phyloP scores from a whole-genome alignment of 331 rosid species.

The Erythrophleum ivorense region DNA sequence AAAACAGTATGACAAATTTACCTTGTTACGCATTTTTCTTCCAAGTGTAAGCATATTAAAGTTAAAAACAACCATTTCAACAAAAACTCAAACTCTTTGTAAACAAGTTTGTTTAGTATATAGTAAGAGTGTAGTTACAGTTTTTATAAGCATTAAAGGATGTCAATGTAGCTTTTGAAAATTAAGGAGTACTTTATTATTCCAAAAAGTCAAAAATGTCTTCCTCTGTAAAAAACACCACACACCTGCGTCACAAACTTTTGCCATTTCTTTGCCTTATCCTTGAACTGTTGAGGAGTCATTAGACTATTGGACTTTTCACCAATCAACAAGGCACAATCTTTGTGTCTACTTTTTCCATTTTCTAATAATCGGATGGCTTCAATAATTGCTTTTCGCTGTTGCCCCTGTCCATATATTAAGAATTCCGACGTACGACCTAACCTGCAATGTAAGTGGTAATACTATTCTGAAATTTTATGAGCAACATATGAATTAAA shows the following conservation, averaged over 20 bases:
- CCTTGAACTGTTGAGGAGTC: conserved; percentile 68
- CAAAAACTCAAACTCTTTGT: not conserved
- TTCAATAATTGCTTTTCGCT: conserved; percentile 88
- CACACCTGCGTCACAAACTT: conserved; percentile 85
- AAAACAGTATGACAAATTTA: not conserved
- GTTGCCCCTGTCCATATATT: conserved; percentile 93
- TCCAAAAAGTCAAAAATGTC: conserved; percentile 32
- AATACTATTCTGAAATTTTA: conserved; percentile 12
- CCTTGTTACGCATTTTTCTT: not conserved
- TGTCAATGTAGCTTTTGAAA: not conserved
- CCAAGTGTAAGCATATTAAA: not conserved
- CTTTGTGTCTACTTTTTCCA: conserved; percentile 49
- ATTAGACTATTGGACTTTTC: conserved; percentile 51
- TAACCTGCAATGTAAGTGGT: conserved; percentile 54
- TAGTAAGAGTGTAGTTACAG: not conserved
- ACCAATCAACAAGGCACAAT: conserved; percentile 44
- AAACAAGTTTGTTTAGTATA: conserved; percentile 8
- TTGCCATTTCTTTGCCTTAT: conserved; percentile 91
- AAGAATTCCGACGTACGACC: conserved; percentile 87
- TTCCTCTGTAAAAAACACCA: conserved; percentile 36
- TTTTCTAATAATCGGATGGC: conserved; percentile 74
- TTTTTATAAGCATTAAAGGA: not conserved
- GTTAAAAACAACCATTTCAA: not conserved
- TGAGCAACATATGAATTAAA: conserved; percentile 18
- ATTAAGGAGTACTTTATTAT: conserved; percentile 11